A percentile compares a stretch with the other conserved stretches of the same genome.
Conservation (phyloP, 2,329 filamentous ascomycete species). For the Catunica adiposa region DNA sequence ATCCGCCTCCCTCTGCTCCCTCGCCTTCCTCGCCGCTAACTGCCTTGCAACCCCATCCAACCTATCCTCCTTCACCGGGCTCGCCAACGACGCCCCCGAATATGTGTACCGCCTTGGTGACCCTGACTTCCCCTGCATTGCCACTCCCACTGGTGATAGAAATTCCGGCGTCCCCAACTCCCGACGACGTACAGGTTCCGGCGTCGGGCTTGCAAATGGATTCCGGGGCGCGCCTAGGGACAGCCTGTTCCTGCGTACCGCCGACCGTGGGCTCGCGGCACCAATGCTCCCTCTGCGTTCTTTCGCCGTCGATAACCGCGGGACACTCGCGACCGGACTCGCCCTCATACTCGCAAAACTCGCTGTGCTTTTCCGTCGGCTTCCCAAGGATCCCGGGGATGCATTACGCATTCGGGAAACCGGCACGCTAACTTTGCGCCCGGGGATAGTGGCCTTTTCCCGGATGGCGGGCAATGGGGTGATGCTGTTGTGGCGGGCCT, state of each 20-base stretch:
- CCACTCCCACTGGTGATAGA: no score
- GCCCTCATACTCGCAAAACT: constrained; percentile 19
- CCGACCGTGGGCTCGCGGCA: no score
- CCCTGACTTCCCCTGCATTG: no score
- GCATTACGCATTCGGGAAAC: constrained; percentile 18
- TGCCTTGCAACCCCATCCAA: constrained; percentile 53
- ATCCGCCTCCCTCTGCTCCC: constrained; percentile 64
- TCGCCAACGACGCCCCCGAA: not conserved
- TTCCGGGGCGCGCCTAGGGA: constrained; percentile 2
- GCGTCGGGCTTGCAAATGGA: constrained; percentile 3
- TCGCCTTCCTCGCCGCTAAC: constrained; percentile 53
- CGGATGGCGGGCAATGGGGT: no score
- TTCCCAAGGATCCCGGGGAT: not conserved
- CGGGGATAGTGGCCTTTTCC: constrained; percentile 15
- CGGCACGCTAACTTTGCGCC: constrained; percentile 26
- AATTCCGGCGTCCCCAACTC: not conserved
- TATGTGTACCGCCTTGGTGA: not conserved
- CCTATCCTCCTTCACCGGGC: constrained; percentile 21
- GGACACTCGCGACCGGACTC: not conserved
- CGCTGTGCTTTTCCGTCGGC: not conserved
- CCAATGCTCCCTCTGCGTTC: not conserved
- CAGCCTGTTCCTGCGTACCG: not conserved
- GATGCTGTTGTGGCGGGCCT: no score
- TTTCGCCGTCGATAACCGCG: no score
- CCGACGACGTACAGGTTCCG: not conserved